Base-by-base conservation (phyloP, 164 flowering plant species). In the Kingdonia uniflora region DNA sequence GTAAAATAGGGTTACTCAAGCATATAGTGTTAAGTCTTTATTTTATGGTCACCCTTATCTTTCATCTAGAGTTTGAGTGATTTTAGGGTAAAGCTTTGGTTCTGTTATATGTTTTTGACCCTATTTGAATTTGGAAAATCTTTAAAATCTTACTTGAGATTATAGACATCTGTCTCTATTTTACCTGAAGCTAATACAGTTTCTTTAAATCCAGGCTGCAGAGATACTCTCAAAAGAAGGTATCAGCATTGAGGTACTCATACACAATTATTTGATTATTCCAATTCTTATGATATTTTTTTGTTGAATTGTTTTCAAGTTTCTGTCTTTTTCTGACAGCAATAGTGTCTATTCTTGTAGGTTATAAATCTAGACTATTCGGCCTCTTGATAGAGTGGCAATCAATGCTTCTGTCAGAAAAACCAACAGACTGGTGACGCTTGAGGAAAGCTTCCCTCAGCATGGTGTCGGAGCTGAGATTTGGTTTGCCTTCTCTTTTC, bases 381-480 rank as follows among this genome's bases (percentile, higher is more conserved):
- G 99, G 40, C 97, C 97, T n/a, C 85, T 92, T 1, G 99, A 92
- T 68, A 80, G 91, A 75, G 40, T 72, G 20, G 70, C 97, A 17
- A 86, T 92, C 52, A 86, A 82, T 63, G 80, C 86, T 25, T 92
- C 99, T 8, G 92, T 92, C 15, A 76, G 87, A 73, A 92, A 92
- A 73, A 92, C 99, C 17, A 92, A 79, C 68, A 75, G 97, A 57
- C 74, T 92, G 26, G 85, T 92, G 10, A 88, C 99, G 1, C 80
- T 88, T 29, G 99, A 92, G 63, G 99, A 92, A 75, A 97, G 95
- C 21, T 81, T 88, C 57, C 99, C 97, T 52, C 99, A 92, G 67
- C 95, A 88, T 66, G 97, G 97, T 51, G 92, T n/a, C 61, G 95
- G 97, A 10, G 95, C 97, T 49, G 99, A 92, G 71, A 92, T 92